phyloP scores from a whole-genome alignment of 306 rosid species.

The Sophora flavescens region DNA sequence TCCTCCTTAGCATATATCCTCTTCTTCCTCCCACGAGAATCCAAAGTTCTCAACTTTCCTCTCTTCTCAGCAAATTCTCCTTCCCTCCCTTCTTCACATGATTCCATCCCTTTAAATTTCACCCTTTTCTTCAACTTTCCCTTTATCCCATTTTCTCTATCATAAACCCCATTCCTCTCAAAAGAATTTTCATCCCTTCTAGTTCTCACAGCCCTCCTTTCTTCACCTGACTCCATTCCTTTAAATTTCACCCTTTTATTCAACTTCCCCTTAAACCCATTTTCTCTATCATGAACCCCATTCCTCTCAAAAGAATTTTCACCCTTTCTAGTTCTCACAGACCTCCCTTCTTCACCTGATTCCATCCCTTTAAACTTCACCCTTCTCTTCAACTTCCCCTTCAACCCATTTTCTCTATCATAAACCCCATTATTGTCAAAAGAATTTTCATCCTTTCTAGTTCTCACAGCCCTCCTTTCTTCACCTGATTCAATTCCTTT shows the following conservation, averaged over 20 bases:
- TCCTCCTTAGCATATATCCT: conserved; percentile 48
- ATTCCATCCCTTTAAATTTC: conserved; percentile 22
- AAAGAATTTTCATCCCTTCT: conserved; percentile 23
- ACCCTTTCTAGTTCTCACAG: conserved; percentile 19
- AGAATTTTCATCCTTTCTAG: conserved; percentile 22
- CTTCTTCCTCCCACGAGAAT: conserved; percentile 50
- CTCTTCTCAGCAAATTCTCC: conserved; percentile 42
- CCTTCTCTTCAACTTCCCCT: conserved; percentile 39
- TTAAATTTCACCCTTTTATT: conserved; percentile 39
- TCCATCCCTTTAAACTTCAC: conserved; percentile 19
- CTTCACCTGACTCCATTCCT: conserved; percentile 26
- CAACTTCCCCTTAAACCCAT: conserved; percentile 39
- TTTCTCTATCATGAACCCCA: conserved; percentile 16
- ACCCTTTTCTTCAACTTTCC: conserved; percentile 41
- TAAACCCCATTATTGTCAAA: background rate
- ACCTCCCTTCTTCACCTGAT: conserved; percentile 29
- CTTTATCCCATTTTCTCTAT: conserved; percentile 41
- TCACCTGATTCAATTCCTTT: conserved; percentile 24
- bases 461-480: conserved; percentile 28
- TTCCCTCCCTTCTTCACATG: conserved; percentile 27
- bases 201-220: conserved; percentile 14
- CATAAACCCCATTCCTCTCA: background rate
- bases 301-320: conserved; percentile 18
- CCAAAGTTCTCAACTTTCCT: conserved; percentile 42
- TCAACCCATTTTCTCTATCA: conserved; percentile 40